phyloP scores from a whole-genome alignment of 345 rosid genomes.

The Pseudoturritis turrita region DNA sequence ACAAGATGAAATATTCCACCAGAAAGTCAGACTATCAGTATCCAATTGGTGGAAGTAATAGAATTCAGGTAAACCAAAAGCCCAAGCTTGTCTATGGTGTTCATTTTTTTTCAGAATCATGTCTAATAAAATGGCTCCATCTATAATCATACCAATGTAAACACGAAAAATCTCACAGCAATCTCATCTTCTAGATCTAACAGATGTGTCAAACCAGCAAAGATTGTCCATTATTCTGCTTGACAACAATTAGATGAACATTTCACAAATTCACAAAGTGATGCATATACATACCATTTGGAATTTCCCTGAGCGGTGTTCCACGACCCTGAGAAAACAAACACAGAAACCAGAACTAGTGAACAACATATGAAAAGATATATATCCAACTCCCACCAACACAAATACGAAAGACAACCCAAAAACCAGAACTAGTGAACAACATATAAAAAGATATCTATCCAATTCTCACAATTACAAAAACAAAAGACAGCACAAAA shows the following conservation, averaged over 20 bases:
- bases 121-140: background rate
- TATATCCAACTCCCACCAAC: background rate
- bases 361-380: background rate
- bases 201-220: background rate
- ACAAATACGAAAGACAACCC: background rate
- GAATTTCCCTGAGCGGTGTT: constrained; percentile 79
- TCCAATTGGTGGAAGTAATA: background rate
- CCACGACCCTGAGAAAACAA: constrained; percentile 69
- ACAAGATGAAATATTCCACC: background rate
- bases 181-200: constrained; percentile 13
- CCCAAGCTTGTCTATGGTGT: background rate
- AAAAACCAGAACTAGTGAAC: background rate
- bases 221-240: background rate
- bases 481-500: background rate
- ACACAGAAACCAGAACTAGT: background rate
- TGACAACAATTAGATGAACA: background rate
- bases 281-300: constrained; percentile 53
- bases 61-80: background rate
- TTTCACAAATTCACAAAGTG: background rate
- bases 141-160: background rate
- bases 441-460: background rate
- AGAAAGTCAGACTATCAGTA: background rate
- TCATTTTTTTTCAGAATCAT: background rate
- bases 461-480: background rate
- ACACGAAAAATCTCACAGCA: background rate